phyloP scores from a whole-genome alignment of 2,329 filamentous ascomycete species.

The Alternaria viburni region DNA sequence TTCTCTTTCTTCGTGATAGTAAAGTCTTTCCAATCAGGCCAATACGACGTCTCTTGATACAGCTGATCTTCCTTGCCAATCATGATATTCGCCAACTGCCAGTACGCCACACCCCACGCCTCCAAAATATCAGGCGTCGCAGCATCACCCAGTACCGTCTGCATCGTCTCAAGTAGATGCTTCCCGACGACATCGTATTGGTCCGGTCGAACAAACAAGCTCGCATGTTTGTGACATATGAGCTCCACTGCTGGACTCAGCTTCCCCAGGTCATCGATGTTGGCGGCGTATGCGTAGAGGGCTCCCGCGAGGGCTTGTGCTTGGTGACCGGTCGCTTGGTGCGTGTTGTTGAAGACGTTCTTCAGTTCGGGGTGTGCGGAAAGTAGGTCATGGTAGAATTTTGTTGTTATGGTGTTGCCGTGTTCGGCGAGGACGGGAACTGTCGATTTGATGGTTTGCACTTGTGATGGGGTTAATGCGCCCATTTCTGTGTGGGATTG shows the following conservation, averaged over 20 bases:
- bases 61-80: slow-evolving; percentile 69
- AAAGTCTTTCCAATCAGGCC: slow-evolving; percentile 73
- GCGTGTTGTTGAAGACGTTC: slow-evolving; percentile 73
- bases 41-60: slow-evolving; percentile 66
- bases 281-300: slow-evolving; percentile 72
- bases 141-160: slow-evolving; percentile 68
- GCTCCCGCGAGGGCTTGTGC: slow-evolving; percentile 71
- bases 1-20: slow-evolving; percentile 67
- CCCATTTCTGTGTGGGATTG: slow-evolving; percentile 23
- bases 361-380: slow-evolving; percentile 69
- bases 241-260: slow-evolving; percentile 66
- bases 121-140: slow-evolving; percentile 69
- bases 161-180: slow-evolving; percentile 72
- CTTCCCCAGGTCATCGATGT: slow-evolving; percentile 71
- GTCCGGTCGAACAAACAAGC: slow-evolving; percentile 69
- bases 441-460: slow-evolving; percentile 71
- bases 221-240: slow-evolving; percentile 79
- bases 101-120: slow-evolving; percentile 76
- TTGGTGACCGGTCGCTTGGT: slow-evolving; percentile 72
- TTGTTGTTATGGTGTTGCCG: slow-evolving; percentile 71
- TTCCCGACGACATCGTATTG: slow-evolving; percentile 75
- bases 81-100: slow-evolving; percentile 74
- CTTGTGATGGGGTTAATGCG: slow-evolving; percentile 66
- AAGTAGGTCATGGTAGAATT: slow-evolving; percentile 75
- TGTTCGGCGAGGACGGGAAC: slow-evolving; percentile 72